A percentile compares a stretch with the other conserved stretches of the same genome.
phyloP scores from a whole-genome alignment of 371 early-diverging fungal genomes.

The Mortierella sp. region DNA sequence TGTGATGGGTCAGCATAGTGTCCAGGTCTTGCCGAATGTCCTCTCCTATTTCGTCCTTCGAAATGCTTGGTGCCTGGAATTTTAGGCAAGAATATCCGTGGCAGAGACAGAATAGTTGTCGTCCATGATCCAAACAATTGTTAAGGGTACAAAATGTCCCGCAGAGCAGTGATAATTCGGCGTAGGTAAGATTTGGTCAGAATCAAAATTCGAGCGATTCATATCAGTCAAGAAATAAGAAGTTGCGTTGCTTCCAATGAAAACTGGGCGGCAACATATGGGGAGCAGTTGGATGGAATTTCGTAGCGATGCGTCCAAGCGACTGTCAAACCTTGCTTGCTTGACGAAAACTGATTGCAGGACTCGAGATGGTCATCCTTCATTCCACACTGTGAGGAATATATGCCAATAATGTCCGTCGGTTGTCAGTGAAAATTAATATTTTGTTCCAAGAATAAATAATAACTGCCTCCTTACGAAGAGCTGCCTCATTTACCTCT shows the following conservation, averaged over 20 bases:
- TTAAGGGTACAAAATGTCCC: neutral
- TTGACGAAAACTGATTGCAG: slow-evolving; percentile 31
- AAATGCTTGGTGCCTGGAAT: slow-evolving; percentile 8
- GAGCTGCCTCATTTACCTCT: slow-evolving; percentile 16
- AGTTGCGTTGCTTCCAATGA: slow-evolving; percentile 2
- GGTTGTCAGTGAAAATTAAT: neutral
- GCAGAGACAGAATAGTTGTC: neutral
- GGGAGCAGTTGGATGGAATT: slow-evolving; percentile 19
- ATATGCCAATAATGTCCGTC: neutral
- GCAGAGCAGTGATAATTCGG: slow-evolving; percentile 13
- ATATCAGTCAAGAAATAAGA: slow-evolving; percentile 17
- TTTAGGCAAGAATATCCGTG: neutral
- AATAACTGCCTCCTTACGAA: neutral
- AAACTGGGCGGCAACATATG: slow-evolving; percentile 12
- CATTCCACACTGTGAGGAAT: slow-evolving; percentile 27
- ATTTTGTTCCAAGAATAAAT: neutral
- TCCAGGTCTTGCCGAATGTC: neutral
- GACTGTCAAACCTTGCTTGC: slow-evolving; percentile 58
- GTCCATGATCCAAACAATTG: neutral
- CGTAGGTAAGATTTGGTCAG: slow-evolving; percentile 38
- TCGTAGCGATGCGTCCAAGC: slow-evolving; percentile 29
- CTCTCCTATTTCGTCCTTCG: slow-evolving; percentile 10
- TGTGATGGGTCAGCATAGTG: neutral
- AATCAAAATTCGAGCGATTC: slow-evolving; percentile 32
- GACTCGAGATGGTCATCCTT: slow-evolving; percentile 27